A percentile compares a stretch with the other conserved stretches of the same genome.
These are phyloP conservation scores for Abelmoschus esculentus DNA, from an alignment of 345 rosid genomes.

Conservation along the genomic window DNA sequence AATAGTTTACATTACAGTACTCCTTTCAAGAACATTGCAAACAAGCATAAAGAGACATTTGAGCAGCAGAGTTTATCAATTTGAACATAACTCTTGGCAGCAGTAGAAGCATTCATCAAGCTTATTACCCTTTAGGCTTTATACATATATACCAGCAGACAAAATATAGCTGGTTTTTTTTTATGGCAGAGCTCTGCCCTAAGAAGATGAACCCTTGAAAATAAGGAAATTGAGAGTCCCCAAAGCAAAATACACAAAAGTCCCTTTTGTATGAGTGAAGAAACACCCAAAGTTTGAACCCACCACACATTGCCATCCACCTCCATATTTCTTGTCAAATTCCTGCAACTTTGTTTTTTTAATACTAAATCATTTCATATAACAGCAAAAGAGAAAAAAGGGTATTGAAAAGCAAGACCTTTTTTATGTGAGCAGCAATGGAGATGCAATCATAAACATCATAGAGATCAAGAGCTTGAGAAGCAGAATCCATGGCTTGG, in stretches of 20 bases:
- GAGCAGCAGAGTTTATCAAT: too few relatives aligned
- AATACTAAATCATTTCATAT: background rate
- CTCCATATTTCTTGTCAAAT: constrained; percentile 35
- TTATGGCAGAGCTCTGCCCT: background rate
- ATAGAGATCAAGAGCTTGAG: constrained; percentile 35
- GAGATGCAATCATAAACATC: constrained; percentile 38
- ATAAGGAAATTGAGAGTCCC: constrained; percentile 45
- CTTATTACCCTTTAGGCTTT: too few relatives aligned
- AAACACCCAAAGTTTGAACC: constrained; percentile 45
- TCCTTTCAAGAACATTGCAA: too few relatives aligned
- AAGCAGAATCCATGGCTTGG: constrained; percentile 33
- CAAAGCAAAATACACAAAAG: constrained; percentile 40
- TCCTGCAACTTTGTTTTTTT: constrained; percentile 18
- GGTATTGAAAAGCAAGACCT: constrained; percentile 15
- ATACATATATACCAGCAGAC: background rate
- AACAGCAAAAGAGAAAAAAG: background rate
- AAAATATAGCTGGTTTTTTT: too few relatives aligned
- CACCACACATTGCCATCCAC: constrained; percentile 52
- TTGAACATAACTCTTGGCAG: too few relatives aligned
- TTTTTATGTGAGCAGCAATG: constrained; percentile 39
- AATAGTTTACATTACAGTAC: background rate
- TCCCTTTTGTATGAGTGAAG: constrained; percentile 39
- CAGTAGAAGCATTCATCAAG: too few relatives aligned
- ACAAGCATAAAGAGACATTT: too few relatives aligned
- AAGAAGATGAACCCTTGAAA: constrained; percentile 40